Conservation (phyloP, 805 yeast species). For the Blastobotrys robertii region DNA sequence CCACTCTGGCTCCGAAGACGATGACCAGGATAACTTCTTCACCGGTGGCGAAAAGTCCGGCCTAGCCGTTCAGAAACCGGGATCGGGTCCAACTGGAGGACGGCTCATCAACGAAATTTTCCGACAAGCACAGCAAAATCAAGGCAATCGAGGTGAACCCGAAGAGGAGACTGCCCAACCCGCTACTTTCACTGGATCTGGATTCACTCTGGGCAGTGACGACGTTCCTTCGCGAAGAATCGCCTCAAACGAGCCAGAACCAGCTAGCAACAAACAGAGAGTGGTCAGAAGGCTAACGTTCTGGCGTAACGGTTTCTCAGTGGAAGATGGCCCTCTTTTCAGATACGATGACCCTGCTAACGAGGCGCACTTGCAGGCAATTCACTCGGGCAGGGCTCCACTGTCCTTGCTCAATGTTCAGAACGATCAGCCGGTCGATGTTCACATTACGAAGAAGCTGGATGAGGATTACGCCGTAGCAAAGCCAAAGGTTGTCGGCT, state of each 20-base stretch:
- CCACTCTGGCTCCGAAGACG: slow-evolving; percentile 25
- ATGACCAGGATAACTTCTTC: slow-evolving; percentile 34
- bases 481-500: slow-evolving; percentile 52
- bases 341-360: slow-evolving; percentile 92
- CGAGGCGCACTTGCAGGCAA: slow-evolving; percentile 62
- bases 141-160: slow-evolving; percentile 3
- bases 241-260: slow-evolving; percentile 13
- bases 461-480: slow-evolving; percentile 79
- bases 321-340: slow-evolving; percentile 81
- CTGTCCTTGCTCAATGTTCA: slow-evolving; percentile 69
- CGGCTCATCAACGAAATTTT: slow-evolving; percentile 28
- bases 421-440: slow-evolving; percentile 90
- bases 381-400: slow-evolving; percentile 89
- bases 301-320: slow-evolving; percentile 95
- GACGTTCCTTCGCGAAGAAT: slow-evolving; percentile 17
- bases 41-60: slow-evolving; percentile 67
- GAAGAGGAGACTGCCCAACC: slow-evolving; percentile 16
- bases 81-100: slow-evolving; percentile 6
- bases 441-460: slow-evolving; percentile 66
- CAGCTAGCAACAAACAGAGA: slow-evolving; percentile 29
- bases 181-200: slow-evolving; percentile 22
- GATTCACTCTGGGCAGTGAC: slow-evolving; percentile 27
- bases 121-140: slow-evolving; percentile 22
- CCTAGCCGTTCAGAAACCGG: slow-evolving; percentile 65
- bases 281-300: slow-evolving; percentile 79